Conservation (phyloP, 2,329 filamentous ascomycete species). For the Magnaporthiopsis incrustans region DNA sequence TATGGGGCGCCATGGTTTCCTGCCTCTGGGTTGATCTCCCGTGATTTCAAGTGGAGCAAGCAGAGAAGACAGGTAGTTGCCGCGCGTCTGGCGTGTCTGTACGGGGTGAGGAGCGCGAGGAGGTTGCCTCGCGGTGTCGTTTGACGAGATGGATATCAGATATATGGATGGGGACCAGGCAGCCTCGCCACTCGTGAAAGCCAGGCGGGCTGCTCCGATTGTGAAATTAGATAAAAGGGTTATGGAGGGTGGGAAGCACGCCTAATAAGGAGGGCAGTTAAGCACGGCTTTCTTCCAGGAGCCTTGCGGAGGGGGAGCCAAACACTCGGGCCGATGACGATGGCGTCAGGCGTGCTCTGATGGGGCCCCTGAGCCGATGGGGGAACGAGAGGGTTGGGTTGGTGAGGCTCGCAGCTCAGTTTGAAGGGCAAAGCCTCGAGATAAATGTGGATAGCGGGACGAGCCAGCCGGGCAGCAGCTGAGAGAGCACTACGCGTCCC, state of each 20-base stretch:
- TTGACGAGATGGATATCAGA: too few relatives aligned
- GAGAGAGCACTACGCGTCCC: background rate
- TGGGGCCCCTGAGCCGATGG: background rate
- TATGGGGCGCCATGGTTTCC: slow-evolving; percentile 4
- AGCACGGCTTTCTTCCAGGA: too few relatives aligned
- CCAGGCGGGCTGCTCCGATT: background rate
- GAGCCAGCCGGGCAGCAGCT: background rate
- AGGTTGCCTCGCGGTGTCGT: background rate
- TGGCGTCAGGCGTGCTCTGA: background rate
- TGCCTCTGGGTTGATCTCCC: background rate
- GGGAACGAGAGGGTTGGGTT: background rate
- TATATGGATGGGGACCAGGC: background rate
- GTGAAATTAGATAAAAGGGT: background rate
- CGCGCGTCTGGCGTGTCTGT: background rate
- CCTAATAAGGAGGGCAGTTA: too few relatives aligned
- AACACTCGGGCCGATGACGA: background rate
- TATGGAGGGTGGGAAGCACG: background rate
- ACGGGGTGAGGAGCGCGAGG: too few relatives aligned
- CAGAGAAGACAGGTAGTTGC: slow-evolving; percentile 1
- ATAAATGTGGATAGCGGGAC: background rate
- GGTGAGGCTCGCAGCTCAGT: background rate
- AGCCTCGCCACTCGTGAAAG: background rate
- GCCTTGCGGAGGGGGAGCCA: background rate
- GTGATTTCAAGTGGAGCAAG: background rate
- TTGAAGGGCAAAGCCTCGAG: background rate